These are phyloP conservation scores for Casuarina equisetifolia DNA, from an alignment of 306 rosid species.

Conservation along the genomic window DNA sequence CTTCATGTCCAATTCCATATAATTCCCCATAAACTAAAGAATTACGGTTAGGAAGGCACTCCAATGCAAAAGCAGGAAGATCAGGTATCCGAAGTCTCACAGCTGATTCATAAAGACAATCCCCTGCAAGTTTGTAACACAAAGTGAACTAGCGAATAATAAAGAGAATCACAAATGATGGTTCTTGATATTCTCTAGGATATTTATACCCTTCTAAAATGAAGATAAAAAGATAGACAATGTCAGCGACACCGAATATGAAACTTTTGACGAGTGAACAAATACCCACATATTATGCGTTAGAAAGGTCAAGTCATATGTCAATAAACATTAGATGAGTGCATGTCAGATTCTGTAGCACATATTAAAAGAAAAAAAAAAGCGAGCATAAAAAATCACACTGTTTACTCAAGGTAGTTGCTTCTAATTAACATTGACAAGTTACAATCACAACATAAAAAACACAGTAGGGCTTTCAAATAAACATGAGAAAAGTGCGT, in stretches of 20 bases:
- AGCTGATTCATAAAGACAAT: constrained; percentile 76
- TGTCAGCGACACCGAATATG: background rate
- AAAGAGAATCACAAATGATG: background rate
- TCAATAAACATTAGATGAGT: background rate
- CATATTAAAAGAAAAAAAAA: constrained; percentile 6
- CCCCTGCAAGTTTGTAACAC: constrained; percentile 53
- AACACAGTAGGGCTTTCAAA: no score
- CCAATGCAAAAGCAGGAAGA: constrained; percentile 92
- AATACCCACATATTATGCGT: background rate
- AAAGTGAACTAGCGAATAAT: background rate
- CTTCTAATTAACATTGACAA: constrained; percentile 16
- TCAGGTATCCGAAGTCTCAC: constrained; percentile 60
- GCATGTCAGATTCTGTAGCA: background rate
- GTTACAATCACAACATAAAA: constrained; percentile 70
- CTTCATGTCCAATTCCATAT: constrained; percentile 80
- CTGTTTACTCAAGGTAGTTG: constrained; percentile 11
- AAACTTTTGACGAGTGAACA: background rate
- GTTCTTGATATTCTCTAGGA: background rate
- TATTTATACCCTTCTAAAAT: background rate
- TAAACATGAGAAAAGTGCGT: no score
- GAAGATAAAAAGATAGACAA: background rate
- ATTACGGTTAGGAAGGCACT: constrained; percentile 86
- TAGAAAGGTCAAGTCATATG: background rate
- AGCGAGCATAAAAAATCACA: background rate
- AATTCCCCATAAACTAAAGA: constrained; percentile 77